Percentiles rank a stretch among this genome's conserved stretches.
phyloP scores from a whole-genome alignment of 78 protist species.

The Dictyostelium citrinum region DNA sequence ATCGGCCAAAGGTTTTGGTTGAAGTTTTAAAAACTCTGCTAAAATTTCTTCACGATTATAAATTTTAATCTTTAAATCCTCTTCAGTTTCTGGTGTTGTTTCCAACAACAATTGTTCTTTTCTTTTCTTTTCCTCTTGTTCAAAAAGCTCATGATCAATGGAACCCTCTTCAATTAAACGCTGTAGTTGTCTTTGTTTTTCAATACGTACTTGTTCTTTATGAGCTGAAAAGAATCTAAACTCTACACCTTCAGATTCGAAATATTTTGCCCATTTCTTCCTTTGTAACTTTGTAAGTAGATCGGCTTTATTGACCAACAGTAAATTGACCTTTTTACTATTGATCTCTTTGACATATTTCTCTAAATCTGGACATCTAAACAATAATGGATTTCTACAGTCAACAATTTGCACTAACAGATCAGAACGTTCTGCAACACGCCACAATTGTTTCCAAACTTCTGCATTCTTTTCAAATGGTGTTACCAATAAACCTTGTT shows the following conservation, averaged over 20 bases:
- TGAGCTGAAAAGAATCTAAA: constrained; percentile 85
- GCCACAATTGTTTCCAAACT: constrained; percentile 99
- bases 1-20: constrained; percentile 33
- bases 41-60: constrained; percentile 62
- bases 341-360: constrained; percentile 78
- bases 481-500: constrained; percentile 84
- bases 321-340: constrained; percentile 51
- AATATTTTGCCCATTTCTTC: constrained; percentile 86
- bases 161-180: constrained; percentile 98
- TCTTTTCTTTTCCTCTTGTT: background rate
- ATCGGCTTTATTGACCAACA: constrained; percentile 98
- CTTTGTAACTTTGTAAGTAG: constrained; percentile 89
- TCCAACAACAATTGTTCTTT: background rate
- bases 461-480: constrained; percentile 98
- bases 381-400: constrained; percentile 97
- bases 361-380: constrained; percentile 91
- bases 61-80: constrained; percentile 38
- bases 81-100: background rate
- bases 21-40: constrained; percentile 6
- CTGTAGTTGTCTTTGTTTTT: constrained; percentile 82
- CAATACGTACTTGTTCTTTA: constrained; percentile 79
- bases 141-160: constrained; percentile 88
- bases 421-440: constrained; percentile 96
- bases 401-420: constrained; percentile 97
- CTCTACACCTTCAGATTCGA: constrained; percentile 48